Base-by-base conservation (phyloP, 1,284 basidiomycete genomes). In the Fomitopsis palustris region DNA sequence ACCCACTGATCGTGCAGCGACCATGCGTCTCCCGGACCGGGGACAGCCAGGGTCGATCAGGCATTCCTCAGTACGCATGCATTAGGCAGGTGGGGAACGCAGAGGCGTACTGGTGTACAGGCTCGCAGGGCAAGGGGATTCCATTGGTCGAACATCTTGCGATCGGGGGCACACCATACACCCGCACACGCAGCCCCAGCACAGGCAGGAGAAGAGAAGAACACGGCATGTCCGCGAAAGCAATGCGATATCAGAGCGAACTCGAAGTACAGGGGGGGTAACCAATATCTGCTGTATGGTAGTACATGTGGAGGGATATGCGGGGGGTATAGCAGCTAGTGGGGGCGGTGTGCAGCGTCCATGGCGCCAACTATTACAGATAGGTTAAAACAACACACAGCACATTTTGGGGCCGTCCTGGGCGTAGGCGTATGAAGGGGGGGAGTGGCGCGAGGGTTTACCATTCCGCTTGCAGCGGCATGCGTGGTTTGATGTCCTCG, bases 401-500 rank as follows among this genome's bases (percentile, higher is more conserved):
- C 47, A 35, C 8, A 35, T 52, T 52, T 52, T 52, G 29, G 25
- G 49, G 33, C 23, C 17, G 39, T 31, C 38, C 53, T 16, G n/a
- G 33, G 55, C 7, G 42, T 12, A 12, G 23, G 16, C 17, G 45
- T n/a, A n/a, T n/a, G n/a, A n/a, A n/a, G n/a, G n/a, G n/a, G n/a
- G n/a, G n/a, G n/a, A n/a, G n/a, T n/a, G 35, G 12, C 38, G 51
- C 49, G 31, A 3, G 2, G 37, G 2, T 19, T 51, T 33, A 61
- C 37, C 53, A 54, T 29, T 53, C 33, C 37, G 53, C 49, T 23
- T 45, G 31, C 23, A 56, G 9, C 16, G 49, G 25, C 25, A 57
- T 19, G 53, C 21, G 39, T 8, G 58, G 58, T 45, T 59, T 59
- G 8, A 19, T 41, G 35, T 60, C 59, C 19, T 60, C 59, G 42